Conservation (phyloP, 495 filamentous ascomycete species). For the Daldinia decipiens region DNA sequence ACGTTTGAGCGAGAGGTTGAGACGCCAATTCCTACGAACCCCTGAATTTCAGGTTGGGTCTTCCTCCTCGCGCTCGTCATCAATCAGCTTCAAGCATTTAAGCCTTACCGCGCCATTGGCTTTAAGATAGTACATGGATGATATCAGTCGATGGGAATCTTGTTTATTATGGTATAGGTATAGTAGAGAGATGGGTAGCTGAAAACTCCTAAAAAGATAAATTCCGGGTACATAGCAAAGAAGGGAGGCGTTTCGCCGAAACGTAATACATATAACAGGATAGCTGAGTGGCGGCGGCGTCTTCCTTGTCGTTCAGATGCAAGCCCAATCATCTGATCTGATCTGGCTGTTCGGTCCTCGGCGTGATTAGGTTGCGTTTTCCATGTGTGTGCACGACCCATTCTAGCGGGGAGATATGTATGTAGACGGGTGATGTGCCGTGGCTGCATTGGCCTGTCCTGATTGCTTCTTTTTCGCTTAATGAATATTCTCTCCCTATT, state of each 20-base stretch:
- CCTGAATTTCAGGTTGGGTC: conserved; percentile 21
- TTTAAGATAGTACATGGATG: background rate
- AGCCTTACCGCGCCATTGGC: conserved; percentile 11
- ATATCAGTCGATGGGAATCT: background rate
- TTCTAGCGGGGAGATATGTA: background rate
- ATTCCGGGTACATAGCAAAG: background rate
- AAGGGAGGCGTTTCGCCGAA: too few relatives aligned
- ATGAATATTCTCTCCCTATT: background rate
- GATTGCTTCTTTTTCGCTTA: conserved; percentile 20
- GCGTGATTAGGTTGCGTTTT: background rate
- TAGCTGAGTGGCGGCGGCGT: too few relatives aligned
- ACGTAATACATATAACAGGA: too few relatives aligned
- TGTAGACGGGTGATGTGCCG: conserved; percentile 39
- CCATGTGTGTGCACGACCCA: conserved; percentile 7
- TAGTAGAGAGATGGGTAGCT: background rate
- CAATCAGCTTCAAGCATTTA: conserved; percentile 20
- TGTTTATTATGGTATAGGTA: background rate
- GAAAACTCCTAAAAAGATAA: background rate
- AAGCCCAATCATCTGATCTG: conserved; percentile 23
- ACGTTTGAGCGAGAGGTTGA: conserved; percentile 8
- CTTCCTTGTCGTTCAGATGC: conserved; percentile 2
- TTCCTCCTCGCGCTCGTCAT: conserved; percentile 8
- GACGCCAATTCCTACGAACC: conserved; percentile 13
- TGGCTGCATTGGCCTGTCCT: conserved; percentile 31
- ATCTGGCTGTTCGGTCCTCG: background rate